Percentiles rank a stretch among this genome's conserved stretches.
Conservation (phyloP, 495 filamentous ascomycete species). For the Geopyxis carbonaria region DNA sequence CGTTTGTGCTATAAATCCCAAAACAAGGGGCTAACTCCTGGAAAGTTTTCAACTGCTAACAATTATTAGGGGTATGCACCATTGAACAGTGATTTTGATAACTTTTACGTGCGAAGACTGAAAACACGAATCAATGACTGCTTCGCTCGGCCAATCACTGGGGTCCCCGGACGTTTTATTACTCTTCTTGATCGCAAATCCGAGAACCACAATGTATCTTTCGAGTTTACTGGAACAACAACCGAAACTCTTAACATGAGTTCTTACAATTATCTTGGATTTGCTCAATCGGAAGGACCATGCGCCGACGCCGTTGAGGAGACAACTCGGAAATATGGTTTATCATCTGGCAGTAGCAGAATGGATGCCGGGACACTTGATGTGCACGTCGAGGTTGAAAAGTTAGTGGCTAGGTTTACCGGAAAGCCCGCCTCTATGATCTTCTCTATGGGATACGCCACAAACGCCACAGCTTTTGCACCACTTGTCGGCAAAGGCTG, state of each 20-base stretch:
- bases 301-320: conserved; percentile 91
- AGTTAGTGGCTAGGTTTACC: conserved; percentile 72
- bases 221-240: conserved; percentile 68
- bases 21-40: background rate
- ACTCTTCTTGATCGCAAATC: conserved; percentile 78
- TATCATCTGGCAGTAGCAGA: conserved; percentile 62
- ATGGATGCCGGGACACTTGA: conserved; percentile 76
- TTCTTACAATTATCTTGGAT: conserved; percentile 98
- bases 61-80: conserved; percentile 57
- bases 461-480: conserved; percentile 80
- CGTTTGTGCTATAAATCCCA: conserved; percentile 18
- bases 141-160: conserved; percentile 78
- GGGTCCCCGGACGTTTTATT: conserved; percentile 85
- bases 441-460: conserved; percentile 96
- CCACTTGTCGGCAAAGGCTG: conserved; percentile 80
- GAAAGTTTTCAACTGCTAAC: background rate
- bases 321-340: conserved; percentile 62
- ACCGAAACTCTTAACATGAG: conserved; percentile 98
- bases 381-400: conserved; percentile 72
- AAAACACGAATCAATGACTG: conserved; percentile 94
- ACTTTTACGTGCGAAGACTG: conserved; percentile 84
- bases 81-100: conserved; percentile 97
- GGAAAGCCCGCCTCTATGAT: conserved; percentile 90
- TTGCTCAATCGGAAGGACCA: conserved; percentile 92
- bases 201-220: conserved; percentile 73